These are phyloP conservation scores for Plasmodium knowlesi DNA, from an alignment of 169 alveolate genomes.

Conservation along the genomic window DNA sequence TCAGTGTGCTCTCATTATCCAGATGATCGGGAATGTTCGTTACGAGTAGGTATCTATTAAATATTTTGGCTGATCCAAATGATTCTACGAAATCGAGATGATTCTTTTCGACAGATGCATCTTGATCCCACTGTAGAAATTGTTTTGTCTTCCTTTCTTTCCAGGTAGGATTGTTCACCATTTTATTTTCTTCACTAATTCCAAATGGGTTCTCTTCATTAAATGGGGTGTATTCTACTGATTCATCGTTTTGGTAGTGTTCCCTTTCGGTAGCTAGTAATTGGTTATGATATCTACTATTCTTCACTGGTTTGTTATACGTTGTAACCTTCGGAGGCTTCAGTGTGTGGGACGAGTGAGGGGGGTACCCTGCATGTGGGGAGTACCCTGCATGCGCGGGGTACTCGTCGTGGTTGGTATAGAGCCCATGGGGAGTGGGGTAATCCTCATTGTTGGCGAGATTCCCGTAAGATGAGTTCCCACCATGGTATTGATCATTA, in stretches of 20 bases:
- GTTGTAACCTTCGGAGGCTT: background rate
- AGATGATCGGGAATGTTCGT: conserved; percentile 24
- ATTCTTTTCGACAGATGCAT: conserved; percentile 48
- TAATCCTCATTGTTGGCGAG: background rate
- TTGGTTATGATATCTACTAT: background rate
- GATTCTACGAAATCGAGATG: conserved; percentile 39
- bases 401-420: background rate
- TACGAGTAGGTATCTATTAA: conserved; percentile 29
- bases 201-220: conserved; percentile 47
- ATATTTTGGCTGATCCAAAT: background rate
- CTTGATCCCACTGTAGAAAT: conserved; percentile 18
- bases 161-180: conserved; percentile 34
- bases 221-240: background rate
- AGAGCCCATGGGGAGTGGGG: background rate
- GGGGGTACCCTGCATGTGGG: background rate
- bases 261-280: background rate
- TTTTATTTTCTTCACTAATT: conserved; percentile 13
- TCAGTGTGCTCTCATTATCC: conserved; percentile 2
- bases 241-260: background rate
- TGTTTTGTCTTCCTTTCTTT: conserved; percentile 15
- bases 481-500: background rate
- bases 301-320: background rate
- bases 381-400: background rate
- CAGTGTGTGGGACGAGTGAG: background rate
- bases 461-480: background rate